Evolutionary conservation across 371 early-diverging fungal genomes (phyloP), one percentile per base, ranked within the genome.

Genomic region (Rhizopus microsporus): DNA sequence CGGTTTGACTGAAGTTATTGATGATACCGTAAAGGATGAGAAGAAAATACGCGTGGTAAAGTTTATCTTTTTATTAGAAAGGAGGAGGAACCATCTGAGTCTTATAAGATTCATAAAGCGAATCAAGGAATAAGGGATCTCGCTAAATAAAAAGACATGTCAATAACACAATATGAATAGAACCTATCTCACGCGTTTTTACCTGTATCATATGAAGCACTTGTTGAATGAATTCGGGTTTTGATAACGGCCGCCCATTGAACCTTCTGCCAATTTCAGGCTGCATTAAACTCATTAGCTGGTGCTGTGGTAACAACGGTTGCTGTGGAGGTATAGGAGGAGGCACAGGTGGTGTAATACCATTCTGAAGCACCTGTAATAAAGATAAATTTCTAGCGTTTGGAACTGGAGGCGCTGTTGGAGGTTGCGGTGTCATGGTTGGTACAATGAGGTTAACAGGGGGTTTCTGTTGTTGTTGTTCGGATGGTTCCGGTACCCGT

Each of bases 141-240:
- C 67, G 59, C 74, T 73, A 61, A 45, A 23, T 43, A 51, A 49
- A 17, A 12, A 37, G 16, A 29, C 15, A 7, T 16, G 31, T 8
- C 15, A 5, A 53, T 1, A 23, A 5, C 10, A 49, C 5, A 42
- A 2, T 2, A 35, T 44, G n/a, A 29, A 3, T n/a, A n/a, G 51
- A 2, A 46, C 7, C 13, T 15, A 33, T 31, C 13, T 23, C 5
- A 31, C 16, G 34, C 7, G 12, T 44, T 23, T 13, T 56, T 70
- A 79, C 79, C 65, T 79, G 75, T 3, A 80, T 65, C 49, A 77
- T 68, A 38, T 66, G 71, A 37, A 77, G 43, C 39, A 75, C 62
- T 49, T 80, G 80, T 33, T 77, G 80, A 54, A 80, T 80, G 54
- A 77, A 80, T 42, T 80, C 77, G 15, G 75, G 71, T 17, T 77